Evolutionary conservation across 2,329 filamentous ascomycete species (phyloP), one percentile per base, ranked within the genome.

Genomic region (Coniochaeta hoffmannii): DNA sequence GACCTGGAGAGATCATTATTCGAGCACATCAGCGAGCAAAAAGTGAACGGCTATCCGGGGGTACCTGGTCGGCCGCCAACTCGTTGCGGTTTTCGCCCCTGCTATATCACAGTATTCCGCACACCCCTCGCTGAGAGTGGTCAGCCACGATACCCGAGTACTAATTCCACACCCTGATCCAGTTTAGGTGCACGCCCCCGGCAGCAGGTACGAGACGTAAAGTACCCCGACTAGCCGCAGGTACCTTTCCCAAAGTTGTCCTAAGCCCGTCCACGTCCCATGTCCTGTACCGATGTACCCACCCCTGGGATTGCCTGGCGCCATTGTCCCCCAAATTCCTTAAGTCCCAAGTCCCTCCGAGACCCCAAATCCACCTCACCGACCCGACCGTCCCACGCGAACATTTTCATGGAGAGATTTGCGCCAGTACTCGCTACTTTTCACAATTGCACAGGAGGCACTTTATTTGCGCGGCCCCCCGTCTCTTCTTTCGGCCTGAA

Each of bases 321-420:
- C 19, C 22, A 46, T 28, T 46, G 41, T 46, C 41, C 41, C 38
- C 41, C 41, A 46, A 46, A 46, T 46, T 28, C 22, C 41, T 26
- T 46, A 46, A 46, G 41, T 46, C 41, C 41, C 22, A 46, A 46
- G 41, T 46, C 41, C 41, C 41, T 28, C 41, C 41, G 26, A 46
- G 41, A 28, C 19, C 41, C 41, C 41, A 46, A 46, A 46, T 28
- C 41, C 41, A 46, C 41, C 11, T 46, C 41, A 46, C 41, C 41
- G 41, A 28, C 41, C 41, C 41, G 41, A 46, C 41, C 22, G 22
- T 46, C 41, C 41, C 41, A 46, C 41, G 19, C 41, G 41, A 46
- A 46, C 41, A 46, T 46, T 46, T 46, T 28, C 41, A 46, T 46
- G 41, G 24, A 15, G 41, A 46, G 41, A 41, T 8, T 41, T 41